Evolutionary conservation across 140 eudicot genomes (phyloP), one percentile per base, ranked within the genome.

Genomic region (Flaveria floridana): DNA sequence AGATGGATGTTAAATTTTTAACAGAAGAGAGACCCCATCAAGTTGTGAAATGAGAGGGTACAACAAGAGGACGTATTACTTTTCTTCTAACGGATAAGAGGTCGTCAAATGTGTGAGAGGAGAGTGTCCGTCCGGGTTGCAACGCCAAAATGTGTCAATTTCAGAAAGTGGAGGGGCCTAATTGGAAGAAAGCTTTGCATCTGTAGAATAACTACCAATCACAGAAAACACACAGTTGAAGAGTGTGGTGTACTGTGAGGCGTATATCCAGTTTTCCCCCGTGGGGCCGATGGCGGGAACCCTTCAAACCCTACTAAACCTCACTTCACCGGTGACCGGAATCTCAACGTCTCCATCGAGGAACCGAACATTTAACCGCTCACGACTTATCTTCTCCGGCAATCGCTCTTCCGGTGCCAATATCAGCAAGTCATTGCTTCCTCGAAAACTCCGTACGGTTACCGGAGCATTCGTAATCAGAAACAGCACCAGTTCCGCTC

Each of bases 281-380:
- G 20, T 67, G 16, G 79, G 71, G 53, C 76, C 46, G 41, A 88
- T 88, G 95, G 88, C 90, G 79, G 88, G 87, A 88, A 72, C 80
- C 18, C 85, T 81, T 73, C 86, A 79, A 75, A 44, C 82, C 83
- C 85, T 73, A 50, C 28, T 72, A 23, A 56, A 14, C 21, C 57
- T 81, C 57, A 52, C 20, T 21, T 71, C 82, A 77, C 81, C 87
- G 79, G 76, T 74, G 28, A 58, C 84, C 79, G 84, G 84, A 72
- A 68, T 81, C 15, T 44, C 76, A 7, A 68, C 79, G 2, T 79
- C 50, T 65, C 83, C 76, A 25, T 74, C 68, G 23, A 74, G 64
- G 5, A 37, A 34, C 64, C 74, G 63, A 15, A 25, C 20, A 51
- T 55, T 21, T 3, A 71, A 78, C 34, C 7, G 53, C 2, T 28